Evolutionary conservation across 352 stramenopile genomes (phyloP), one percentile per base, ranked within the genome.

Genomic region (Globisporangium spinosum): DNA sequence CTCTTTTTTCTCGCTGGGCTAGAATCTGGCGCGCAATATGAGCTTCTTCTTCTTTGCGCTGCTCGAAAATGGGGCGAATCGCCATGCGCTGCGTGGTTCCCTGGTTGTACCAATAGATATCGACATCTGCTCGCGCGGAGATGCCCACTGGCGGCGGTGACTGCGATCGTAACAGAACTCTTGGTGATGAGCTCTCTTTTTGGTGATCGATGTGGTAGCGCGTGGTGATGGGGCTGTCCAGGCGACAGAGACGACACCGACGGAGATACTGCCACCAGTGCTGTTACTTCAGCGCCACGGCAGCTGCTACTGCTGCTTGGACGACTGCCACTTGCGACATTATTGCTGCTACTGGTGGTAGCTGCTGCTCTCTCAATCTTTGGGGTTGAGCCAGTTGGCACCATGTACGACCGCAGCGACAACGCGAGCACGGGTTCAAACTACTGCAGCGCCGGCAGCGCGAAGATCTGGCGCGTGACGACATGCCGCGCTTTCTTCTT

Each of bases 11-110:
- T 35, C 68, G 71, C 38, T 68, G 72, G 1, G 66, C 55, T 2
- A 86, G 73, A 15, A 80, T 63, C 13, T 72, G 45, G 27, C 74
- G 55, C 0, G 68, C 60, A 13, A 75, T 32, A 17, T 77, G 65
- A 34, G 74, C 72, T 65, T 84, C 77, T 17, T 76, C 75, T 12
- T 80, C 80, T 38, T 75, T 77, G 1, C 79, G 75, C 55, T 89
- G 74, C 70, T 90, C 79, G 29, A 93, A 91, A 43, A 94, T 57
- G 9, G 86, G 86, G 3, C 82, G 77, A n/a, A 94, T 90, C 22
- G 77, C 68, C 77, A 94, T 87, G 38, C 84, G 77, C 58, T 86
- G 81, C 61, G 77, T 77, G 0, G 71, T 71, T 25, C 64, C 61
- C 43, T 92, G 82, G 27, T 62, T 88, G 54, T 90, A 92, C 23